Evolutionary conservation across 805 yeast species (phyloP), one percentile per base, ranked within the genome.

Genomic region (Debaryomyces tyrocola): DNA sequence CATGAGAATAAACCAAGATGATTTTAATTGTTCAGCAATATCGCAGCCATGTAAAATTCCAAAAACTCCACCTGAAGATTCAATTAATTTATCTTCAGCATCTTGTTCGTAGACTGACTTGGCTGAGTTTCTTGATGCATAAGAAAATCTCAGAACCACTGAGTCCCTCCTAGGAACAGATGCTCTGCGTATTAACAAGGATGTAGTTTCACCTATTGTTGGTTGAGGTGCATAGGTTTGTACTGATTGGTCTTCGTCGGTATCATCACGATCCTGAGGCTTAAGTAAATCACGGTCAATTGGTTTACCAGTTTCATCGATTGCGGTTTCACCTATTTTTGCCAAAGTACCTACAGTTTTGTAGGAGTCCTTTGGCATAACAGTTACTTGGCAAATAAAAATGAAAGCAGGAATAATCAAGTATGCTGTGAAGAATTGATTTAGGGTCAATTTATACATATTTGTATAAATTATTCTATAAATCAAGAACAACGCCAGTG

Each of bases 341-440:
- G 84, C 86, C 47, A 85, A 74, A 0, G 82, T 77, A 4, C 83
- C 89, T 29, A 82, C 73, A 1, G 91, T 84, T 60, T 85, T 85
- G 67, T 89, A 88, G 2, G 90, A 81, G 37, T 81, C 80, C 5
- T 63, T 66, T 8, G 97, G 97, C 96, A 91, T 90, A 20, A 92
- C 70, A 31, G 83, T 73, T 12, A 85, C 28, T 66, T 90, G 96
- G 55, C 92, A 87, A 2, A 82, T 21, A 11, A 86, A 63, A 35
- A 91, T 88, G 63, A 90, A 90, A 0, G 81, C 45, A 0, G 98
- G 98, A 6, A 91, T 94, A 6, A 82, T 57, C 56, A 88, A 62
- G 64, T 87, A 91, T 49, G 63, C 57, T 11, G 75, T 64, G 71
- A 92, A 92, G 64, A 91, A 91, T 34, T 62, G 69, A 17, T 72